A percentile compares a stretch with the other conserved stretches of the same genome.
These are phyloP conservation scores for Cladophialophora immunda DNA, from an alignment of 2,329 filamentous ascomycete species.

Conservation along the genomic window DNA sequence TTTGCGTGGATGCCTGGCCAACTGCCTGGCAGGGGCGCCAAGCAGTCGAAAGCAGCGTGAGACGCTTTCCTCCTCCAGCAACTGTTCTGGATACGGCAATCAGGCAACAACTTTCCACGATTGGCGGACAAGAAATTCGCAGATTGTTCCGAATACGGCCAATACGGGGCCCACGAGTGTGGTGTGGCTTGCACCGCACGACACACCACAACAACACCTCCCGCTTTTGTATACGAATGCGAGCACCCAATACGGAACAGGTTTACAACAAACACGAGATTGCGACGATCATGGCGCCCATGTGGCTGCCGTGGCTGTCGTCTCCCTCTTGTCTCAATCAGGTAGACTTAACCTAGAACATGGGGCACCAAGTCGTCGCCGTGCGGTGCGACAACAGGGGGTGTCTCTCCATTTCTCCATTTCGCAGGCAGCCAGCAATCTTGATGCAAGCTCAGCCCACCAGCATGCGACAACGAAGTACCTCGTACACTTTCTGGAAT, in stretches of 20 bases:
- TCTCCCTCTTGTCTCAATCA: neutral
- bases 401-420: conserved; percentile 1
- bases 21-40: neutral
- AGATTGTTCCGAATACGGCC: conserved; percentile 20
- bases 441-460: conserved; percentile 20
- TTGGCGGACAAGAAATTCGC: neutral
- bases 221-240: conserved; percentile 22
- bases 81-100: neutral
- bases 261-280: neutral
- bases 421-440: conserved; percentile 21
- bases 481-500: neutral
- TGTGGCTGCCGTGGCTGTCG: neutral
- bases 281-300: neutral
- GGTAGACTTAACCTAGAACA: conserved; percentile 1
- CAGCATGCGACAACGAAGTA: neutral
- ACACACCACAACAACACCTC: neutral
- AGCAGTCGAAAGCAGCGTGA: conserved; percentile 18
- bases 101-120: neutral
- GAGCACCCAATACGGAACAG: conserved; percentile 4
- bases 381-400: neutral
- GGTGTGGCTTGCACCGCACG: too few species aligned
- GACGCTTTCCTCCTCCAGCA: neutral
- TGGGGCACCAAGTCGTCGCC: neutral
- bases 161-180: conserved; percentile 4
- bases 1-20: neutral